Evolutionary conservation across 164 flowering plant genomes (phyloP), one percentile per base, ranked within the genome.

Genomic region (Vitis rupestris): DNA sequence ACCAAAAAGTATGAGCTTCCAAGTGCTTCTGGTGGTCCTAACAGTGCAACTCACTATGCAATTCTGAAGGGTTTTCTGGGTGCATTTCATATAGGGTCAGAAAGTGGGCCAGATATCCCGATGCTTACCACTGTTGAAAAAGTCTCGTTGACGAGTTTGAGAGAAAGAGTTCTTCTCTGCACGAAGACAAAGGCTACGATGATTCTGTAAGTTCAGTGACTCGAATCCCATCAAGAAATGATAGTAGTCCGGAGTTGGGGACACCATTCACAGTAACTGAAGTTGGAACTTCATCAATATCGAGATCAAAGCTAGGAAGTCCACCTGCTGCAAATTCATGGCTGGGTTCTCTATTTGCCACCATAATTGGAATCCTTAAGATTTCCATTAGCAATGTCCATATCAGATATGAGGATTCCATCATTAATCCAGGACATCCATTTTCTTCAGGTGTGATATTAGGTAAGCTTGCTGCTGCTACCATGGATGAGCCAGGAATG

Each of bases 401-500:
- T 83, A 76, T 96, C 64, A 88, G 98, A 96, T 93, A 93, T 73
- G 99, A 96, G 80, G 99, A 96, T 77, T 77, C 86, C 53, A 72
- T 82, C 84, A 96, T 98, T 76, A 93, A 93, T 82, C 88, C 85
- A 4, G 98, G 97, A 47, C 93, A 85, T 75, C 95, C 98, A 29
- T 96, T 96, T 85, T 82, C 88, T 78, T 82, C 82, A 60, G 99
- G 99, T 55, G 71, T 93, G 63, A 91, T 98, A 48, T 81, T 96
- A 59, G 95, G 98, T 57, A 96, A 88, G 83, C 93, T 96, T 74
- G 99, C 99, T 75, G 99, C 99, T 53, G 92, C 91, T 63, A 96
- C 99, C 14, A 89, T 83, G 90, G 99, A 96, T 81, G 99, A 96
- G 71, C 87, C 82, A 29, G 99, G 95, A 93, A 93, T 82, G 99